Conservation (phyloP, 2,329 filamentous ascomycete genomes). For the Mollisia scopiformis region DNA sequence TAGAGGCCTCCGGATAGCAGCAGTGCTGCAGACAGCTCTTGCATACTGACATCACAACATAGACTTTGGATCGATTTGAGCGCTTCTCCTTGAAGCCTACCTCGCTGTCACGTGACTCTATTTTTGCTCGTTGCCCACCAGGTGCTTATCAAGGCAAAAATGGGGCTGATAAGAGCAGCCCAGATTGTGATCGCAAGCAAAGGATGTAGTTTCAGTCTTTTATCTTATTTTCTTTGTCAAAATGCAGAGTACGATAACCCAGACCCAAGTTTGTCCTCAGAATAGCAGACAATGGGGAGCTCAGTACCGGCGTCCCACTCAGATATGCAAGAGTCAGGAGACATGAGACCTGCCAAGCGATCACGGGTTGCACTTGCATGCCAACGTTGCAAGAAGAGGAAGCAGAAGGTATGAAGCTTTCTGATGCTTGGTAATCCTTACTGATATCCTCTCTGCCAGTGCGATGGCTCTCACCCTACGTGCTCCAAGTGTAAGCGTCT, state of each 20-base stretch:
- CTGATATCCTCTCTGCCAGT: not conserved
- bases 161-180: not conserved
- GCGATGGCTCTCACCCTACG: conserved; percentile 9
- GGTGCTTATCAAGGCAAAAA: not conserved
- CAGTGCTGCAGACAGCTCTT: too few relatives aligned
- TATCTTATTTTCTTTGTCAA: too few relatives aligned
- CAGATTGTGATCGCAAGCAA: too few relatives aligned
- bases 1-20: too few relatives aligned
- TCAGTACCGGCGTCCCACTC: not conserved
- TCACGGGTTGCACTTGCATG: conserved; percentile 10
- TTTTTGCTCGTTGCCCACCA: not conserved
- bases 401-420: conserved; percentile 7
- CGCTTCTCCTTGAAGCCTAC: too few relatives aligned
- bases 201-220: too few relatives aligned
- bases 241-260: too few relatives aligned
- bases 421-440: not conserved
- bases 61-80: too few relatives aligned
- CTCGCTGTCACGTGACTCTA: not conserved
- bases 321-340: not conserved
- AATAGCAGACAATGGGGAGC: conserved; percentile 1
- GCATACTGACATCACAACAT: too few relatives aligned
- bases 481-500: conserved; percentile 10
- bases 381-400: conserved; percentile 11
- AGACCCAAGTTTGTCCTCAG: too few relatives aligned
- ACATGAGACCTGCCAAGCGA: conserved; percentile 4